phyloP scores from a whole-genome alignment of 495 filamentous ascomycete species.

The Trichoderma erinaceum region DNA sequence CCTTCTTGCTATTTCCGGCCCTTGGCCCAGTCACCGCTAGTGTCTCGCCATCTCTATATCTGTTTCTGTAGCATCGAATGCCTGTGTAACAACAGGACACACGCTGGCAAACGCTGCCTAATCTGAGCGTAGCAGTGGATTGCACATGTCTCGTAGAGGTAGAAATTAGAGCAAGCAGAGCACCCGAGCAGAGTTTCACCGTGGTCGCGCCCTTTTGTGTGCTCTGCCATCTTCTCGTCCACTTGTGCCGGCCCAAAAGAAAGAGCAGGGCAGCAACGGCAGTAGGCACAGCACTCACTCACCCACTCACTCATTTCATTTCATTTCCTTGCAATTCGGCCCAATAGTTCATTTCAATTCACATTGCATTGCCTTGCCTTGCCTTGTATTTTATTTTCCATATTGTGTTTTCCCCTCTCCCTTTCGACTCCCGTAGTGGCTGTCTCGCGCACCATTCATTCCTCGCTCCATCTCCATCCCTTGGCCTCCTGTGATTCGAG shows the following conservation, averaged over 20 bases:
- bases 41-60: neutral
- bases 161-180: neutral
- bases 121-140: neutral
- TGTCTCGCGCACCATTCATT: conserved; percentile 2
- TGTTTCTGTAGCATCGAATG: neutral
- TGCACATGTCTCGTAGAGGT: neutral
- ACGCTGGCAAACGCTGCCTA: neutral
- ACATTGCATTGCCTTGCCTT: no score
- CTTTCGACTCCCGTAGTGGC: neutral
- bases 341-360: no score
- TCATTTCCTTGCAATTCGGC: no score
- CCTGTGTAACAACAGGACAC: neutral
- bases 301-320: no score
- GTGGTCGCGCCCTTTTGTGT: neutral
- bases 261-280: no score
- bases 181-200: neutral
- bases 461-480: neutral
- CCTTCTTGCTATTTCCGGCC: neutral
- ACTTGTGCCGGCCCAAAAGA: no score
- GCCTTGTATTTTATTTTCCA: no score
- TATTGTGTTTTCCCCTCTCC: neutral
- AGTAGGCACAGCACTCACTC: no score
- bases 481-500: conserved; percentile 5
- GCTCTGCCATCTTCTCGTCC: neutral
- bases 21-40: neutral